Evolutionary conservation across 2,329 filamentous ascomycete species (phyloP), one percentile per base, ranked within the genome.

Genomic region (Esteya vermicola): DNA sequence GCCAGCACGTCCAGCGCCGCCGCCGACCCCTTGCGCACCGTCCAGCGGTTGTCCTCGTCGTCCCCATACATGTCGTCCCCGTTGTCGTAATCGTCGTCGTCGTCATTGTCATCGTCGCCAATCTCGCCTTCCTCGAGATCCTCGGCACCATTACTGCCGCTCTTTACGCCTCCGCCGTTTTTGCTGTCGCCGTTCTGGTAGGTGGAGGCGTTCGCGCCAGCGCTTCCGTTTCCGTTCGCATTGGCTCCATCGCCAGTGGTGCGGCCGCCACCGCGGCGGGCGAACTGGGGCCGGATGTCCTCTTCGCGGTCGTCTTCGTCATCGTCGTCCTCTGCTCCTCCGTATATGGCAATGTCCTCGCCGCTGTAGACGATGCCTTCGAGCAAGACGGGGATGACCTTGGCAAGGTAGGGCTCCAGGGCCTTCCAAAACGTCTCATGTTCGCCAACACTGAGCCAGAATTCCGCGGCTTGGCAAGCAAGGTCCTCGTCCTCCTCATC

Each of bases 341-440:
- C 86, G 8, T 96, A 66, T 38, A 86, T 68, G 26, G 84, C 71
- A 50, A 94, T 91, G 48, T 96, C 91, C 50, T 98, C 91, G 47
- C 91, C 85, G 52, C 82, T 84, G 57, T 96, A 98, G 2, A 96
- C 78, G 89, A 98, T 98, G 55, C 85, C 93, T 48, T 91, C 78
- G 8, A 98, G 71, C 38, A 98, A 65, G 2, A 95, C 82, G 0
- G 91, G 91, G 23, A 98, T 81, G 47, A 96, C 89, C 57, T 83
- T 84, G 48, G 72, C 61, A 41, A 96, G 73, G 54, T 84, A 84
- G 0, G 86, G 86, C 9, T 72, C 77, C 34, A 98, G 66, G 1
- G 76, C 72, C 48, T 77, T 71, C 64, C 85, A 85, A 39, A 96
- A 64, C 43, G 81, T 74, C 32, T 83, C 74, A 54, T 94, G 85